These are phyloP conservation scores for Penicillium sp. DNA, from an alignment of 2,329 filamentous ascomycete genomes.

Conservation along the genomic window DNA sequence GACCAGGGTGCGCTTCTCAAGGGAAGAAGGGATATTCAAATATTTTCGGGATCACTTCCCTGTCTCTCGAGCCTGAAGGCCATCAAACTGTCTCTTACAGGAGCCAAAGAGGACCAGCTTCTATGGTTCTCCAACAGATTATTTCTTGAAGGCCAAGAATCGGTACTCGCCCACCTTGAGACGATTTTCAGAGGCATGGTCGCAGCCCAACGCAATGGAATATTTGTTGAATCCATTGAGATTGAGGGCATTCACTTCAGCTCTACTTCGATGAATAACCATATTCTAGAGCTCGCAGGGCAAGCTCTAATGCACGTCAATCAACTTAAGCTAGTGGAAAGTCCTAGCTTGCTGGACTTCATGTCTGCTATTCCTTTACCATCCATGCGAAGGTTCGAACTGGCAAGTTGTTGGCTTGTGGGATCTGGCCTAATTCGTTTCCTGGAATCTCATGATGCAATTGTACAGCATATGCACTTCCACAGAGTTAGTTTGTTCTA, in stretches of 20 bases:
- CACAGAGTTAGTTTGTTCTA: background rate
- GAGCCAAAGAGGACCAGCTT: conserved; percentile 3
- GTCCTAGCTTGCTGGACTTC: background rate
- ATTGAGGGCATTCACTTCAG: background rate
- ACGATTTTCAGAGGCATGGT: background rate
- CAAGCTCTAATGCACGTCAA: background rate
- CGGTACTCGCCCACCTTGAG: background rate
- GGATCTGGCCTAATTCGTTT: background rate
- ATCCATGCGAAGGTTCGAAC: background rate
- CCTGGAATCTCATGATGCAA: background rate
- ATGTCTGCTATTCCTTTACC: background rate
- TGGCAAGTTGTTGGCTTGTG: background rate
- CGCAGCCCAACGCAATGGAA: background rate
- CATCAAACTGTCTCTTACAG: background rate
- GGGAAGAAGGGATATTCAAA: background rate
- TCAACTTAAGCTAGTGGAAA: background rate
- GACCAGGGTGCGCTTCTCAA: background rate
- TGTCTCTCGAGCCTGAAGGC: background rate
- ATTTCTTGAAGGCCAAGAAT: background rate
- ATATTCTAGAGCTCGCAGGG: background rate
- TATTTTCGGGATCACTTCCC: background rate
- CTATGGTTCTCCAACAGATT: conserved; percentile 1
- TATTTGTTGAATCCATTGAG: background rate
- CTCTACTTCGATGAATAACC: background rate
- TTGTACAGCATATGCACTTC: background rate